Base-by-base conservation (phyloP, 495 filamentous ascomycete species). In the Cetradonia linearis region DNA sequence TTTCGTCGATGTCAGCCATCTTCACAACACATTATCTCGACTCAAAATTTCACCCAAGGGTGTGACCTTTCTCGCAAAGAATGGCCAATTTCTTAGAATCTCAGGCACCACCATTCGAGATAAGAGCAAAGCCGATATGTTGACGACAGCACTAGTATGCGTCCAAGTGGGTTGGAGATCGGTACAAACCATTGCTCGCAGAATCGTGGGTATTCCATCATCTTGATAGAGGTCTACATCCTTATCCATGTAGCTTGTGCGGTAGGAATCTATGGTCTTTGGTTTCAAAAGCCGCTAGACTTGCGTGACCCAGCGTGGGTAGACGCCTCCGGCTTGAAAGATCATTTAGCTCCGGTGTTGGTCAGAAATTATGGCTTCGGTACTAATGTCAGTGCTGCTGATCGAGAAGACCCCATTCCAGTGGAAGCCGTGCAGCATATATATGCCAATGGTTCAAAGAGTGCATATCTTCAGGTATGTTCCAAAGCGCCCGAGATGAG, bases 121-220 rank as follows among this genome's bases (percentile, higher is more conserved):
- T 46, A 70, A 71, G 38, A 67, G 65, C 36, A 71, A 71, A 38
- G 56, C 68, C 3, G 57, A 69, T 36, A 56, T 50, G 14, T 14
- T 71, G 27, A 36, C 66, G 20, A 71, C 69, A 44, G 20, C 53
- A 0, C 18, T 71, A 11, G 40, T 63, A 10, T 27, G 64, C 11
- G 38, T 69, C 42, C 68, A 71, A 53, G 68, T 59, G 13, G 25
- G 52, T 8, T 71, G 68, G 68, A 67, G 67, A 58, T 50, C 69
- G 2, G 20, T 64, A 2, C 68, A 71, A 58, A 50, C 56, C 31
- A 27, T 65, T n/a, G 63, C 53, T 9, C 53, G 67, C 20, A 33
- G 54, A n/a, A 36, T 48, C 18, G 25, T n/a, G 33, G 56, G 16
- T 48, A 70, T 18, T 59, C 66, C 2, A 56, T 68, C n/a, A 68